These are phyloP conservation scores for Pleurotus citrinopileatus DNA, from an alignment of 768 basidiomycete species.

Conservation along the genomic window DNA sequence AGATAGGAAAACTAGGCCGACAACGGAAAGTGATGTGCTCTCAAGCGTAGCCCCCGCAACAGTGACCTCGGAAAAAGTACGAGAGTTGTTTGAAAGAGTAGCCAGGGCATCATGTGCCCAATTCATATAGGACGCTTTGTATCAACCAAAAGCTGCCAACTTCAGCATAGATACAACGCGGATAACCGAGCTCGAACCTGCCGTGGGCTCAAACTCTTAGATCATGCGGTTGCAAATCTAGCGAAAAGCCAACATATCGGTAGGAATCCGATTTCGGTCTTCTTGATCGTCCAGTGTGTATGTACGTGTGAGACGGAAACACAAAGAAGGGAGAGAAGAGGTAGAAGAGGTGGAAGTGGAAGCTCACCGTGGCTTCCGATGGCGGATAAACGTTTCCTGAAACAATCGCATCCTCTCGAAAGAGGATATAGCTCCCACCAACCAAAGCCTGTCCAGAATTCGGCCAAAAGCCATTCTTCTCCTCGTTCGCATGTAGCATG, in stretches of 20 bases:
- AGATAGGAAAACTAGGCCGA: constrained; percentile 14
- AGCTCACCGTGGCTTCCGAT: constrained; percentile 55
- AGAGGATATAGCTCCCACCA: constrained; percentile 86
- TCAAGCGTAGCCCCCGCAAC: constrained; percentile 88
- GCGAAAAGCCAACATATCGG: constrained; percentile 41
- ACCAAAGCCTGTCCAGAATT: constrained; percentile 69
- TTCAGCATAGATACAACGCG: constrained; percentile 19
- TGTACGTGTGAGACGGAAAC: constrained; percentile 9
- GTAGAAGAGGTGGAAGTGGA: constrained; percentile 9
- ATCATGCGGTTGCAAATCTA: background rate
- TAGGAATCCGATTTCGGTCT: constrained; percentile 80
- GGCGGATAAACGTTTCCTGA: constrained; percentile 48
- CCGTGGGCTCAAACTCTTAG: constrained; percentile 49
- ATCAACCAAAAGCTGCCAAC: constrained; percentile 73
- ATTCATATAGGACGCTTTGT: constrained; percentile 87
- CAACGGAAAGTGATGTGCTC: constrained; percentile 56
- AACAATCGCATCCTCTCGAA: constrained; percentile 59
- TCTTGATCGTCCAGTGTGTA: constrained; percentile 75
- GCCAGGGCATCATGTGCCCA: constrained; percentile 22
- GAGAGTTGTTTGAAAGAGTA: constrained; percentile 87
- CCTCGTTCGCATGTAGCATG: constrained; percentile 41
- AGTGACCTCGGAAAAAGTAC: constrained; percentile 57
- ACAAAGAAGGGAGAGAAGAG: constrained; percentile 11
- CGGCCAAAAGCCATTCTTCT: constrained; percentile 77
- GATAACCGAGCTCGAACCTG: constrained; percentile 39